Conservation (phyloP, 345 rosid species). For the Limnanthes douglasii region DNA sequence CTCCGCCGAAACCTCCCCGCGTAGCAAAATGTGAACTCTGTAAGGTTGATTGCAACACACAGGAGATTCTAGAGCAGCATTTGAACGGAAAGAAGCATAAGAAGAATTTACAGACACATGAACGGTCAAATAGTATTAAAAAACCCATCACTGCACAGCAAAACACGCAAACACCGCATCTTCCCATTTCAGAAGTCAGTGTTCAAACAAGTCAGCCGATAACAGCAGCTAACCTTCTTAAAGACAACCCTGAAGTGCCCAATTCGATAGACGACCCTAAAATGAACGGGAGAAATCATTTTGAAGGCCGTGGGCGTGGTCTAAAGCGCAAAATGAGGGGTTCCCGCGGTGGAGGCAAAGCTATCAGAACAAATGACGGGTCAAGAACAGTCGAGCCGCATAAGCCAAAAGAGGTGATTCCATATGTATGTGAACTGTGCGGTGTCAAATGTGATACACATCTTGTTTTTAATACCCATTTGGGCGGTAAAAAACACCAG, state of each 20-base stretch:
- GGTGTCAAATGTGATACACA: slow-evolving; percentile 22
- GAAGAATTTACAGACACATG: slow-evolving; percentile 13
- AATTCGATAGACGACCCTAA: slow-evolving; percentile 11
- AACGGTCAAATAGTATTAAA: slow-evolving; percentile 11
- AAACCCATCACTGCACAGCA: slow-evolving; percentile 9
- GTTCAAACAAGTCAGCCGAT: slow-evolving; percentile 9
- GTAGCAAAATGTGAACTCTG: slow-evolving; percentile 28
- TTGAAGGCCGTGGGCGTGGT: slow-evolving; percentile 9
- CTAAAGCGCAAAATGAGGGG: slow-evolving; percentile 19
- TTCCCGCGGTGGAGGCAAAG: slow-evolving; percentile 12
- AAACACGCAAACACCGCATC: slow-evolving; percentile 8
- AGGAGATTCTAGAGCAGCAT: slow-evolving; percentile 23
- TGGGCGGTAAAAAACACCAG: slow-evolving; percentile 25
- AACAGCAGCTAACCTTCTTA: slow-evolving; percentile 9
- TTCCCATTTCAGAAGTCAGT: slow-evolving; percentile 6
- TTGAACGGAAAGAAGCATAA: slow-evolving; percentile 29
- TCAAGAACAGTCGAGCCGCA: slow-evolving; percentile 13
- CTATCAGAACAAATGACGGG: slow-evolving; percentile 13
- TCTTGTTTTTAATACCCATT: slow-evolving; percentile 20
- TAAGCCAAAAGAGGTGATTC: slow-evolving; percentile 13
- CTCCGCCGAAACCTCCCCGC: slow-evolving; percentile 16
- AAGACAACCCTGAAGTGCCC: slow-evolving; percentile 1
- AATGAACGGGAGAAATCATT: slow-evolving; percentile 9
- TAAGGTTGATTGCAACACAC: slow-evolving; percentile 24
- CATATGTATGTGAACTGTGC: slow-evolving; percentile 23